Conservation (phyloP, 1,284 basidiomycete genomes). For the Ustilago cynodontis region DNA sequence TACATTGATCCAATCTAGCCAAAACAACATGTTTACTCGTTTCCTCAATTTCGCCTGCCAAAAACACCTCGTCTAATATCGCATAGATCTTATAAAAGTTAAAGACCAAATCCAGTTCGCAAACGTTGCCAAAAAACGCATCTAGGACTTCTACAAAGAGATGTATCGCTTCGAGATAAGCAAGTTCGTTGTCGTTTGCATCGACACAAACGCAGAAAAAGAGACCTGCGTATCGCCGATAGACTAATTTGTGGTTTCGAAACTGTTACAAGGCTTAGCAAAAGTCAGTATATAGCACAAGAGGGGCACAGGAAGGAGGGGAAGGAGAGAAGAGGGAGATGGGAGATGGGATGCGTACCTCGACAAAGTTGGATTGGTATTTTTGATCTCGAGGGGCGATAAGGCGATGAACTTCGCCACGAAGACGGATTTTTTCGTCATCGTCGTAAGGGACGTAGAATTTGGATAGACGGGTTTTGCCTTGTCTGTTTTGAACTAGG, state of each 20-base stretch:
- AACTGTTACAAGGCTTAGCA: no score
- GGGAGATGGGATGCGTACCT: constrained; percentile 76
- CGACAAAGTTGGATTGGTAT: constrained; percentile 98
- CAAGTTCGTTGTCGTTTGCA: constrained; percentile 96
- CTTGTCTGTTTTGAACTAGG: constrained; percentile 94
- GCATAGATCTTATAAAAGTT: constrained; percentile 99
- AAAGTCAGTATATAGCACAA: not conserved
- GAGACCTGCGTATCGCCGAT: constrained; percentile 77
- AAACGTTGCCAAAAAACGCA: constrained; percentile 97
- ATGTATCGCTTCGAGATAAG: constrained; percentile 96
- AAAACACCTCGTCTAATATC: constrained; percentile 96
- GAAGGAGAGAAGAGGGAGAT: not conserved
- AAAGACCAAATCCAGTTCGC: constrained; percentile 95
- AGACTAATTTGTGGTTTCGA: constrained; percentile 65
- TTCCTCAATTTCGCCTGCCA: constrained; percentile 99
- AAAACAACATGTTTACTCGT: constrained; percentile 96
- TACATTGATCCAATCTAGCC: constrained; percentile 78
- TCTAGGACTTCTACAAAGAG: constrained; percentile 98
- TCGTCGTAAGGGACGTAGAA: constrained; percentile 84
- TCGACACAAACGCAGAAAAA: constrained; percentile 97
- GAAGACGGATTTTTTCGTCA: constrained; percentile 80
- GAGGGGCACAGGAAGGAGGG: not conserved
- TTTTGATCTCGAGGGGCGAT: constrained; percentile 98
- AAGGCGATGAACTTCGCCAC: constrained; percentile 93
- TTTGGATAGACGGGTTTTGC: constrained; percentile 94